Base-by-base conservation (phyloP, 2,329 filamentous ascomycete species). In the Fusarium fujikuroi region DNA sequence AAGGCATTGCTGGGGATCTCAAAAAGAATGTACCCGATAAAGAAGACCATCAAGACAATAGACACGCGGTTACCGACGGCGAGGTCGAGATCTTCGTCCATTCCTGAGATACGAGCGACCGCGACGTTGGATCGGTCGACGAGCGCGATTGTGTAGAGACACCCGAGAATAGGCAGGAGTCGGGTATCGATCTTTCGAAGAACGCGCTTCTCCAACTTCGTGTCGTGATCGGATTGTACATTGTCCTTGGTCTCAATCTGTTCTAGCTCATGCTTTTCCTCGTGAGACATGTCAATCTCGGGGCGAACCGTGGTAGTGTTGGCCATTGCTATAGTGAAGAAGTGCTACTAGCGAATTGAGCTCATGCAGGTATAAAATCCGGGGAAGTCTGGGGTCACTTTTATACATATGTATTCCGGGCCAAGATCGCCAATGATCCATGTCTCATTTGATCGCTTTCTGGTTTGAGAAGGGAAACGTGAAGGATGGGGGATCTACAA, bases 1-100 rank as follows among this genome's bases (percentile, higher is more conserved):
- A 74, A 72, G 0, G 67, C 70, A 5, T 74, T 74, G 19, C 71
- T 74, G 0, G 71, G 71, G 7, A 74, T 65, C 18, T 74, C 71
- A 2, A 74, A 74, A 0, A 74, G 23, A 28, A 72, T 72, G 12
- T 74, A 74, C 1, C 67, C 67, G 1, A 74, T 72, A n/a, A 74
- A 74, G 18, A 74, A 74, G 7, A 74, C 72, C 68, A 74, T 74
- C 12, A 74, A 16, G 1, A 44, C 43, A 16, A 74, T 30, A 0
- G 72, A 74, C 0, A 59, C 63, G 1, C 71, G 58, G 8, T 59
- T 72, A 1, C 58, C 68, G 1, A 72, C 34, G 2, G 54, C 58
- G 9, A 74, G 60, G 4, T 14, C 71, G 1, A 74, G 64, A 8
- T 74, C 71, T 3, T 72, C 40, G 3, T 74, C 71, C 68, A 74